Evolutionary conservation across 2,329 filamentous ascomycete species (phyloP), one percentile per base, ranked within the genome.

Genomic region (Penicillium paneum): DNA sequence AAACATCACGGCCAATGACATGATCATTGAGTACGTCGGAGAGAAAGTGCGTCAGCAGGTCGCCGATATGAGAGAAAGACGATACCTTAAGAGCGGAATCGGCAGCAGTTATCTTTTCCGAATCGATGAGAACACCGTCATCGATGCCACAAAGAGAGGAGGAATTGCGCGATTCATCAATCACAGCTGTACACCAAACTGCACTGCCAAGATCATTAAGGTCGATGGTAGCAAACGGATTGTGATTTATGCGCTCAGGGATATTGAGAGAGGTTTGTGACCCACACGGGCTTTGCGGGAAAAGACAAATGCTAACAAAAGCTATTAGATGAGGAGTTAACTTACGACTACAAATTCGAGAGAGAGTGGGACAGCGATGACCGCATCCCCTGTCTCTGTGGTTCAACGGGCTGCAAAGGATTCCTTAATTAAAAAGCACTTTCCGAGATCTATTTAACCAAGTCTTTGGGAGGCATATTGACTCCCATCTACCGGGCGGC

Each of bases 291-390:
- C 19, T 31, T 15, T 1, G n/a, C 44, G 28, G 11, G 2, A 39
- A 51, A 71, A 24, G 21, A 12, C 61, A 45, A 31, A 61, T 55
- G 63, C 55, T 49, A 39, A 44, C 19, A 13, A 15, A 49, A 24
- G 13, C 12, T 26, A 39, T 12, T 69, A 99, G 94, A 97, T 72
- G 94, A 99, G 77, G 94, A 99, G 80, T 86, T 99, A 72, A 99
- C 94, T 2, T 99, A 99, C 78, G 94, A 99, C 79, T 99, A 99
- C 83, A 99, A 99, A 76, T 99, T 99, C 74, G 94, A 99, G 79
- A 89, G 94, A 66, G 94, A 99, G 76, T 90, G 95, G 68, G 91
- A 91, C 68, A 95, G 91, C 64, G 84, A 91, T 60, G 94, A 99
- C 74, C 90, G 94, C 61, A 97, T 99, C 66, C 94, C 94, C 47